Conservation (phyloP, 345 rosid genomes). For the Erysimum cheiranthoides region DNA sequence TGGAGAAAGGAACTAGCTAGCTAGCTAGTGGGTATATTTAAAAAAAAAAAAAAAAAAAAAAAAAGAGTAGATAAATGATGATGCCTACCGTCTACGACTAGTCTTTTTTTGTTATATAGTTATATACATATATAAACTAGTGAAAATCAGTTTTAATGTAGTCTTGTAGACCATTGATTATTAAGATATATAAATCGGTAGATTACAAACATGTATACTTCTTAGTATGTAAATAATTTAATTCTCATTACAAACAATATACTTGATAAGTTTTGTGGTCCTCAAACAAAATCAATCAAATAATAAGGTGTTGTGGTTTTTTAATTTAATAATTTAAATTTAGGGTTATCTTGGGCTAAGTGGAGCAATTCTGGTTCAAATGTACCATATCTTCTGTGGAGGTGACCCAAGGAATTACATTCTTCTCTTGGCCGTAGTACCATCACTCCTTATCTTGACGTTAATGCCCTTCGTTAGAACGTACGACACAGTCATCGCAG, state of each 20-base stretch:
- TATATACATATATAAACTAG: not conserved
- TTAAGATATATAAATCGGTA: not conserved
- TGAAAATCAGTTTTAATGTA: constrained; percentile 10
- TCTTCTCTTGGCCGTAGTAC: constrained; percentile 72
- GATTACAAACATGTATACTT: not conserved
- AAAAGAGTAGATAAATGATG: too few relatives aligned
- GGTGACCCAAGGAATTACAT: constrained; percentile 65
- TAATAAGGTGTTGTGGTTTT: not conserved
- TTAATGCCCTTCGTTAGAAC: constrained; percentile 68
- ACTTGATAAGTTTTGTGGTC: not conserved
- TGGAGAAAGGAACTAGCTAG: too few relatives aligned
- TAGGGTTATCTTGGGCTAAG: constrained; percentile 94
- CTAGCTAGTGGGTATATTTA: too few relatives aligned
- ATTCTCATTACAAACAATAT: not conserved
- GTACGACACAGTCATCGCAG: constrained; percentile 52
- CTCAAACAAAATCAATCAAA: not conserved
- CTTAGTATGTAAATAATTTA: not conserved
- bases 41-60: too few relatives aligned
- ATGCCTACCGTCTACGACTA: not conserved
- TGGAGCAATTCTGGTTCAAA: constrained; percentile 79
- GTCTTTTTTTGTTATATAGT: not conserved
- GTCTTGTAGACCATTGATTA: not conserved
- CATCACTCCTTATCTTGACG: constrained; percentile 60
- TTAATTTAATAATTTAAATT: not conserved
- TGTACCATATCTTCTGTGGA: constrained; percentile 60